A percentile compares a stretch with the other conserved stretches of the same genome.
These are phyloP conservation scores for Mycena venus DNA, from an alignment of 768 basidiomycete species.

Conservation along the genomic window DNA sequence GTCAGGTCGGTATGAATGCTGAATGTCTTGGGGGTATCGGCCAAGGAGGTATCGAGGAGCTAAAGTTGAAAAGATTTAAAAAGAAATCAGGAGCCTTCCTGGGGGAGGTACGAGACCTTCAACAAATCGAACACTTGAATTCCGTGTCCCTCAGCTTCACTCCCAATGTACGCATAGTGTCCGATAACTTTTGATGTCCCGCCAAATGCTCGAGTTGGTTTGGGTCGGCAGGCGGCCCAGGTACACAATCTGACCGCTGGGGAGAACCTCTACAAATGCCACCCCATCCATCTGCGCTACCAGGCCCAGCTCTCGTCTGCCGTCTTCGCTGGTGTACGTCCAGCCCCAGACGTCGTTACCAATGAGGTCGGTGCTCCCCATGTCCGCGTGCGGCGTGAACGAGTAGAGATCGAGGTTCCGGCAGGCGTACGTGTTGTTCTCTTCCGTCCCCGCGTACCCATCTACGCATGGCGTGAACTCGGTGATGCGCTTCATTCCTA, in stretches of 20 bases:
- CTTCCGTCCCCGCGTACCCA: slow-evolving; percentile 17
- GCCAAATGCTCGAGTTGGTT: slow-evolving; percentile 34
- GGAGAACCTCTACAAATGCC: slow-evolving; percentile 26
- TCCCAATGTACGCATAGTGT: slow-evolving; percentile 40
- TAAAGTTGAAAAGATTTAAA: background rate
- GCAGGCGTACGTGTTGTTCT: slow-evolving; percentile 27
- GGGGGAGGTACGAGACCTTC: slow-evolving; percentile 30
- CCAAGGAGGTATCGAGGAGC: slow-evolving; percentile 32
- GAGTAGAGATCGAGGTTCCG: slow-evolving; percentile 29
- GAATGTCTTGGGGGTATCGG: slow-evolving; percentile 37
- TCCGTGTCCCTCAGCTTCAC: slow-evolving; percentile 41
- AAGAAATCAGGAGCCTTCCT: background rate
- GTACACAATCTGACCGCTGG: slow-evolving; percentile 29
- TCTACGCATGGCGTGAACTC: slow-evolving; percentile 24
- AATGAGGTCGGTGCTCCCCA: slow-evolving; percentile 15
- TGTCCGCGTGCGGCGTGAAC: slow-evolving; percentile 26
- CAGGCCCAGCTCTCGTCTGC: slow-evolving; percentile 22
- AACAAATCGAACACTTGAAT: slow-evolving; percentile 46
- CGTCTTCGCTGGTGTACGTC: slow-evolving; percentile 3
- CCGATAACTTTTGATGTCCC: slow-evolving; percentile 43
- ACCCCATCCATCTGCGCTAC: slow-evolving; percentile 27
- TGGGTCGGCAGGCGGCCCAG: slow-evolving; percentile 40
- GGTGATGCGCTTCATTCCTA: slow-evolving; percentile 14
- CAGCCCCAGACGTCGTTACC: slow-evolving; percentile 33
- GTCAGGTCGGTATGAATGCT: slow-evolving; percentile 29